phyloP scores from a whole-genome alignment of 2,329 filamentous ascomycete species.

The Monosporascus sp. region DNA sequence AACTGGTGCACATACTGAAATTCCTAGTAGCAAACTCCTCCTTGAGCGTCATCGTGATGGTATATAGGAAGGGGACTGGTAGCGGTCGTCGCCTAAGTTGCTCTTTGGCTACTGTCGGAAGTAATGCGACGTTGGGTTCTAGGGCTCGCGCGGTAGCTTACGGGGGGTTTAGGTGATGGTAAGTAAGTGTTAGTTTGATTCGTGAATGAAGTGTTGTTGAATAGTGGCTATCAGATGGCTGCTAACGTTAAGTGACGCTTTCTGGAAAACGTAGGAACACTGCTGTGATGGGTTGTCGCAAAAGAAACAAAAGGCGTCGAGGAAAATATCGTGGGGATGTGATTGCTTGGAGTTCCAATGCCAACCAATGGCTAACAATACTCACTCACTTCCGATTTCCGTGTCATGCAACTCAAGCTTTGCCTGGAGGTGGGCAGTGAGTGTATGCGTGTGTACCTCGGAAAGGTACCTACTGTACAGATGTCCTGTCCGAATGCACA shows the following conservation, averaged over 20 bases:
- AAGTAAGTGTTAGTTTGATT: neutral
- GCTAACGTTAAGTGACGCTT: neutral
- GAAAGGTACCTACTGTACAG: no score
- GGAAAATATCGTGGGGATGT: neutral
- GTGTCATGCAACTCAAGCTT: no score
- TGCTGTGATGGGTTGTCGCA: neutral
- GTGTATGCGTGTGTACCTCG: no score
- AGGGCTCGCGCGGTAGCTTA: neutral
- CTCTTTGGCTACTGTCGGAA: neutral
- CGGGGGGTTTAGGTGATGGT: neutral
- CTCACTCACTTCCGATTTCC: no score
- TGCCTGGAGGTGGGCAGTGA: no score
- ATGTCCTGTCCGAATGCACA: no score
- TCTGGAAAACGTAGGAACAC: neutral
- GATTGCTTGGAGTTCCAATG: no score
- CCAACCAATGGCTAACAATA: neutral
- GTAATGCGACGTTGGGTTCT: neutral
- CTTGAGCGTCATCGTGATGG: slow-evolving; percentile 61
- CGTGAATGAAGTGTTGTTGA: neutral
- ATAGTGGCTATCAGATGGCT: neutral
- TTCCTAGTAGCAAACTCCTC: slow-evolving; percentile 70
- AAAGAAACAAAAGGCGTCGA: neutral
- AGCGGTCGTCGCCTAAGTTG: neutral
- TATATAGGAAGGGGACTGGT: neutral
- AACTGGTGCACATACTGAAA: slow-evolving; percentile 55